Evolutionary conservation across 371 early-diverging fungal genomes (phyloP).

Genomic region (Phascolomyces articulosus): DNA sequence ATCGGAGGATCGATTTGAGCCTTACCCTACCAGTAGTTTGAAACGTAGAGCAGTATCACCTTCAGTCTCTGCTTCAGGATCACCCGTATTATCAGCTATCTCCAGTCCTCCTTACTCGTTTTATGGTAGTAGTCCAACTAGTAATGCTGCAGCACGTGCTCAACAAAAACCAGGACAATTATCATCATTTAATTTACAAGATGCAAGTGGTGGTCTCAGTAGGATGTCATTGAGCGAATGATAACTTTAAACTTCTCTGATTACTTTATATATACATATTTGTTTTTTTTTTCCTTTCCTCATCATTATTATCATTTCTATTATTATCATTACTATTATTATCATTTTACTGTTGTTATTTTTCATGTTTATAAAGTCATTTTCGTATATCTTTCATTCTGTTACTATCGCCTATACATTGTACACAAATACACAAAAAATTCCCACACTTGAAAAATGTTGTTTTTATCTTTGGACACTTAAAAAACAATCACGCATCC

Average conservation of each 20-base stretch:
- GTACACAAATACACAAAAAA: no score
- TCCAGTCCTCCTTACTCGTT: constrained; percentile 40
- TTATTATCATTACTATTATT: no score
- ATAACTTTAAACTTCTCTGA: neutral
- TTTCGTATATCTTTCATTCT: no score
- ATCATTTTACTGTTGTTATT: no score
- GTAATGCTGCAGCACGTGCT: constrained; percentile 39
- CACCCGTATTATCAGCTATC: constrained; percentile 40
- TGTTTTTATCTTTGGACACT: neutral
- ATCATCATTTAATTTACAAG: constrained; percentile 39
- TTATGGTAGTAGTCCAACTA: constrained; percentile 23
- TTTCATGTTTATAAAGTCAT: no score
- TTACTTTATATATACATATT: neutral
- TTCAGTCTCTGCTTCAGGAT: constrained; percentile 42
- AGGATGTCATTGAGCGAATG: constrained; percentile 48
- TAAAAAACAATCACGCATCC: no score
- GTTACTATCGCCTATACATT: no score
- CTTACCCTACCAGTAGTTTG: constrained; percentile 31
- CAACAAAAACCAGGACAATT: constrained; percentile 30
- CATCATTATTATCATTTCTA: no score
- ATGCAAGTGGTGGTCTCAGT: constrained; percentile 49
- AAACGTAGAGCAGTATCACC: constrained; percentile 52
- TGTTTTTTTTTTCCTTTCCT: neutral
- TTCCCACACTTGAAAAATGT: no score
- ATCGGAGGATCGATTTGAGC: constrained; percentile 43